Conservation (phyloP, 2,329 filamentous ascomycete species). For the Aspergillus sp. region DNA sequence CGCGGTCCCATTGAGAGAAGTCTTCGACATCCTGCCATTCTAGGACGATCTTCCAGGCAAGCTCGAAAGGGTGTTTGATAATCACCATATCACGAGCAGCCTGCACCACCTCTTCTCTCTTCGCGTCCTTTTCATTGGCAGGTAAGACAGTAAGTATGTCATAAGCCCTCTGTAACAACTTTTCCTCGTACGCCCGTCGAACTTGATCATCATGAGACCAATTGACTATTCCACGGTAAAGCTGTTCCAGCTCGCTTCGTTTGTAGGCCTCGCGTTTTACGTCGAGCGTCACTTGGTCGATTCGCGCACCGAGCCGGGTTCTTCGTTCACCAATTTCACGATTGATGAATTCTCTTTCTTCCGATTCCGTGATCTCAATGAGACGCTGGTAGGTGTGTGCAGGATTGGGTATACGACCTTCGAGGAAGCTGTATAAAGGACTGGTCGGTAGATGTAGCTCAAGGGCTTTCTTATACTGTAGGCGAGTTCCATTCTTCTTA, state of each 20-base stretch:
- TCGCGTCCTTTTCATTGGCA: slow-evolving; percentile 67
- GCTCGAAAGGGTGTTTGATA: slow-evolving; percentile 85
- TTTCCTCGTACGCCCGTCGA: slow-evolving; percentile 86
- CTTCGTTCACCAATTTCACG: slow-evolving; percentile 85
- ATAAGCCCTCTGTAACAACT: slow-evolving; percentile 78
- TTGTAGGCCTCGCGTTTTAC: slow-evolving; percentile 84
- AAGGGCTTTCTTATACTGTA: slow-evolving; percentile 77
- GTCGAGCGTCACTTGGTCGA: slow-evolving; percentile 81
- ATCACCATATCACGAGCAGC: slow-evolving; percentile 92
- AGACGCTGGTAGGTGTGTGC: slow-evolving; percentile 80
- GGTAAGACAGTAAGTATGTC: slow-evolving; percentile 75
- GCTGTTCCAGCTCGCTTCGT: slow-evolving; percentile 74
- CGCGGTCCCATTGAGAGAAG: slow-evolving; percentile 76
- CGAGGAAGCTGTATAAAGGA: slow-evolving; percentile 78
- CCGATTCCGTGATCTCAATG: slow-evolving; percentile 79
- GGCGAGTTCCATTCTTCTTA: slow-evolving; percentile 70
- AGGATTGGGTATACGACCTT: slow-evolving; percentile 81
- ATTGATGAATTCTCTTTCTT: slow-evolving; percentile 89
- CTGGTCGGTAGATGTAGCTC: slow-evolving; percentile 78
- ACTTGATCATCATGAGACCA: slow-evolving; percentile 88
- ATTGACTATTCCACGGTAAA: slow-evolving; percentile 84
- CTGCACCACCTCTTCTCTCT: slow-evolving; percentile 73
- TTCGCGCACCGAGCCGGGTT: slow-evolving; percentile 81
- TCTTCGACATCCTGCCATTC: slow-evolving; percentile 84
- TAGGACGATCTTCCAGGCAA: slow-evolving; percentile 89